Percentiles rank a stretch among this genome's conserved stretches.
Evolutionary conservation across 1,284 basidiomycete species (phyloP).

Genomic region (Boletus albobrunnescens): DNA sequence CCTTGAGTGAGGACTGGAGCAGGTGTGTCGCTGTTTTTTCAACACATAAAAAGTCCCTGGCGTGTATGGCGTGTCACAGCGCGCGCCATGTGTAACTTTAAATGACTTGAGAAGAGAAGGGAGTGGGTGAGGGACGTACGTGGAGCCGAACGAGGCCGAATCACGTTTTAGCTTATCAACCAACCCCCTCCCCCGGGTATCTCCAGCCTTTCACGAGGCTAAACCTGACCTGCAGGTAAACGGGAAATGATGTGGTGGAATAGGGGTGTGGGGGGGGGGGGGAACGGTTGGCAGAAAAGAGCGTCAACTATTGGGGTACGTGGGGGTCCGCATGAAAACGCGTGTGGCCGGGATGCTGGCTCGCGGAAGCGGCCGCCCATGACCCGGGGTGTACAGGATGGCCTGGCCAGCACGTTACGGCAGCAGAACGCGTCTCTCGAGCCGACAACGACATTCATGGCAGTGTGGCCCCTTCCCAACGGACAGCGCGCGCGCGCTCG

Average conservation of each 20-base stretch:
- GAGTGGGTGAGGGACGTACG: no score
- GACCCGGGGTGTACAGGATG: conserved; percentile 20
- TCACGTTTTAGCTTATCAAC: conserved; percentile 18
- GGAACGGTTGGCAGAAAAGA: no score
- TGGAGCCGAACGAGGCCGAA: conserved; percentile 11
- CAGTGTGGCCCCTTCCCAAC: conserved; percentile 2
- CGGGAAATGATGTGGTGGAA: conserved; percentile 8
- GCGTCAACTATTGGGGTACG: conserved; percentile 5
- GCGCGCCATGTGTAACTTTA: conserved; percentile 1
- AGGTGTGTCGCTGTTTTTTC: background rate
- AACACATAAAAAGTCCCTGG: background rate
- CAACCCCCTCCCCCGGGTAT: no score
- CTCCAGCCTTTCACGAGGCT: conserved; percentile 20
- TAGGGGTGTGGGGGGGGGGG: conserved; percentile 17
- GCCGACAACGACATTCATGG: conserved; percentile 4
- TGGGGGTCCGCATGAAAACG: conserved; percentile 1
- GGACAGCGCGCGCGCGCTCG: conserved; percentile 1
- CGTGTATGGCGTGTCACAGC: conserved; percentile 1
- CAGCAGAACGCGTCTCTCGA: conserved; percentile 6
- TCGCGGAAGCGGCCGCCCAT: conserved; percentile 20
- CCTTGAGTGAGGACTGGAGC: conserved; percentile 3
- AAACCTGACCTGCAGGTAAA: conserved; percentile 7
- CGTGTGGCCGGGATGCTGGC: conserved; percentile 6
- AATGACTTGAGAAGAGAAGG: background rate
- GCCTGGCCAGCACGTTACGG: conserved; percentile 8